These are phyloP conservation scores for Kitagawia praeruptora DNA, from an alignment of 129 eudicot genomes.

Conservation along the genomic window DNA sequence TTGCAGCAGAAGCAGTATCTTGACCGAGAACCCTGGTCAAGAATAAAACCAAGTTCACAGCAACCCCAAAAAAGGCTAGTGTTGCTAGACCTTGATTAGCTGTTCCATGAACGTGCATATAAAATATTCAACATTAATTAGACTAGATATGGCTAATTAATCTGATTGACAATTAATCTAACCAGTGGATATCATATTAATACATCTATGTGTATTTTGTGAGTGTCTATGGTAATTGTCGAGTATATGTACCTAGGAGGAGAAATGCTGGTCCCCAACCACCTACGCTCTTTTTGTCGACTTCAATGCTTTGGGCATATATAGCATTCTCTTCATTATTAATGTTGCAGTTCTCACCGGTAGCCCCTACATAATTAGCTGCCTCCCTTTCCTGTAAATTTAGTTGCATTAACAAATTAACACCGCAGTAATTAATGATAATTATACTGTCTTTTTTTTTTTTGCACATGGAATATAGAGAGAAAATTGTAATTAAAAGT, in stretches of 20 bases:
- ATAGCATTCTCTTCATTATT: constrained; percentile 10
- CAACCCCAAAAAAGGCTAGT: constrained; percentile 87
- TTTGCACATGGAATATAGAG: background rate
- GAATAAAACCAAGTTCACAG: constrained; percentile 83
- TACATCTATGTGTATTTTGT: background rate
- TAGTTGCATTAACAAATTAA: background rate
- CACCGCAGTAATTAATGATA: too few relatives aligned
- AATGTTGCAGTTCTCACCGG: background rate
- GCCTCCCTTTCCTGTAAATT: constrained; percentile 11
- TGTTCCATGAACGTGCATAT: constrained; percentile 18
- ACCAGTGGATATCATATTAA: background rate
- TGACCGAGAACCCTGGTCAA: constrained; percentile 77
- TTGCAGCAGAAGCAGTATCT: constrained; percentile 79
- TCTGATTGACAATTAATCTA: background rate
- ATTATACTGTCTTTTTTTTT: background rate
- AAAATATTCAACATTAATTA: background rate
- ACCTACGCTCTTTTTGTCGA: constrained; percentile 18
- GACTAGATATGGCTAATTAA: background rate
- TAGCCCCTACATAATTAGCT: background rate
- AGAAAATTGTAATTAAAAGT: too few relatives aligned
- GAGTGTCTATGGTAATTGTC: background rate
- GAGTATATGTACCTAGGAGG: constrained; percentile 41
- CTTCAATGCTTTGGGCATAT: constrained; percentile 1
- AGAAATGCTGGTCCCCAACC: constrained; percentile 64
- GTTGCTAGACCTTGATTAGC: constrained; percentile 89